Evolutionary conservation across 2,329 filamentous ascomycete species (phyloP).

Genomic region (Myriosclerotinia duriaeana): DNA sequence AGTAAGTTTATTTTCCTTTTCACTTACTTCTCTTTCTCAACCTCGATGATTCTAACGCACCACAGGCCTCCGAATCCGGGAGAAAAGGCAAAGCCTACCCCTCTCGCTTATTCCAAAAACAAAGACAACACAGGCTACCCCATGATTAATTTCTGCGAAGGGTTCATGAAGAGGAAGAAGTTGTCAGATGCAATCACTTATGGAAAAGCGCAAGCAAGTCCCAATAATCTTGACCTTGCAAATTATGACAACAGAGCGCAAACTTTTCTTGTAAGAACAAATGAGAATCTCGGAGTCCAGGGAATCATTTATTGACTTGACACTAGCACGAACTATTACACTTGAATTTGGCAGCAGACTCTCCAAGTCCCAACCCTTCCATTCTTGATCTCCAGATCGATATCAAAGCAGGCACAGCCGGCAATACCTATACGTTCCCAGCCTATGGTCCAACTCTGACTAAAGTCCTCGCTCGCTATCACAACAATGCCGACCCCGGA

Average conservation of each 20-base stretch:
- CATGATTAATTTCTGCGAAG: neutral
- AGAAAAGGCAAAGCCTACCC: neutral
- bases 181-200: neutral
- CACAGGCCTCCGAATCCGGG: neutral
- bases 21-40: no score
- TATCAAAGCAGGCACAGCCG: neutral
- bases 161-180: neutral
- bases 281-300: no score
- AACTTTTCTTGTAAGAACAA: neutral
- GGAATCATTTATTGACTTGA: neutral
- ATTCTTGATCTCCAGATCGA: neutral
- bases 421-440: no score
- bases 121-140: neutral
- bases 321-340: slow-evolving; percentile 4
- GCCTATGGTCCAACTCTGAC: neutral
- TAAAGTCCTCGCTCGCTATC: neutral
- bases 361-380: neutral
- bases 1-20: neutral
- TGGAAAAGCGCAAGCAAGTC: neutral
- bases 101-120: neutral
- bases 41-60: neutral
- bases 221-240: neutral
- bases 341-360: neutral
- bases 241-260: neutral
- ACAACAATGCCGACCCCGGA: neutral